Base-by-base conservation (phyloP, 257 asterid species). In the Euphrasia confusa region DNA sequence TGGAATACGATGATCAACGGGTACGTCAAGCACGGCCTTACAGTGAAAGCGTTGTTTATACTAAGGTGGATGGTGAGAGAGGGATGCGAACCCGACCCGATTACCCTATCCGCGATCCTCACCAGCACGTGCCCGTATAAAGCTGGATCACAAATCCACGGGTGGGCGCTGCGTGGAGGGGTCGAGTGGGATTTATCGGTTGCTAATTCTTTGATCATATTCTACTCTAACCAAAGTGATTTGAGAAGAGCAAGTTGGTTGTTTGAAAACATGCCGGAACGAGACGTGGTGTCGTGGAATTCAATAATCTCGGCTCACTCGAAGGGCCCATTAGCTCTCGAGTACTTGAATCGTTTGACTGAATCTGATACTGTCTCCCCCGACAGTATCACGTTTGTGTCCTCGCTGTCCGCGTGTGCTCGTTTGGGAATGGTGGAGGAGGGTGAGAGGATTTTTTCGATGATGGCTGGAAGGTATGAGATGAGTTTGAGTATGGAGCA, bases 1-100 rank as follows among this genome's bases (percentile, higher is more conserved):
- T 90, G 97, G 95, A 90, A 90, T 69, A 75, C 96, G 2, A 85
- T 90, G 88, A 77, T 90, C 1, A 68, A 64, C 39, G 97, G 93
- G 8, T 87, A 79, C 57, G 60, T 78, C 21, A 74, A 82, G 69
- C 97, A 90, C 64, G 84, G 80, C 53, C 88, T 87, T 52, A 5
- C 64, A 26, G 33, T 28, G 14, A 89, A 85, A 75, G 89, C 87
- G 10, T 56, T 80, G 65, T 56, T 45, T 13, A 4, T 72, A 11
- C 70, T 87, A 47, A 66, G 65, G 7, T 47, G 45, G 71, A 83
- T 90, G 97, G 33, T 83, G 4, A 40, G 10, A 3, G 75, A 68
- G 33, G 84, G 83, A 35, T 63, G 26, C 21, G 81, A 84, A 44
- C 96, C 88, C 0, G 93, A 85, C 62, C 64, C 80, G 1, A 81